A percentile compares a stretch with the other conserved stretches of the same genome.
Evolutionary conservation across 192 early-diverging fungal species (phyloP).

Genomic region (Neocallimastix lanati): DNA sequence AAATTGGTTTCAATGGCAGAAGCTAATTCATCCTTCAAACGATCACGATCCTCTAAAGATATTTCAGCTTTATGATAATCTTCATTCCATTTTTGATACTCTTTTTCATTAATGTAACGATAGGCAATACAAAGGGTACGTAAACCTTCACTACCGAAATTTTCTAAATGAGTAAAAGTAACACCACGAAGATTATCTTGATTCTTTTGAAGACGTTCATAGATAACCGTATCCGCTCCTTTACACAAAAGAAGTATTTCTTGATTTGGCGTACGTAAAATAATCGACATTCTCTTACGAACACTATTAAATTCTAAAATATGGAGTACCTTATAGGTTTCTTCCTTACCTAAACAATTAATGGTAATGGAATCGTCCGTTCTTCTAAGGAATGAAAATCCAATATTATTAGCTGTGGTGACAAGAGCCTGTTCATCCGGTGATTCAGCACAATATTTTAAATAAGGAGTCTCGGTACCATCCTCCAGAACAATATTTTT

Average conservation of each 20-base stretch:
- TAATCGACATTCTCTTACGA: slow-evolving; percentile 92
- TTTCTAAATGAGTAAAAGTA: slow-evolving; percentile 58
- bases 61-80: slow-evolving; percentile 53
- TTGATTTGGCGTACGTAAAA: slow-evolving; percentile 51
- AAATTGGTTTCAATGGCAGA: slow-evolving; percentile 65
- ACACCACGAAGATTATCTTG: slow-evolving; percentile 48
- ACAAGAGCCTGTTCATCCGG: slow-evolving; percentile 5
- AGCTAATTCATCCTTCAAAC: slow-evolving; percentile 53
- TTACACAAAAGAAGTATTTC: slow-evolving; percentile 69
- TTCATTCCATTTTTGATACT: slow-evolving; percentile 49
- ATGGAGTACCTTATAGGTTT: background rate
- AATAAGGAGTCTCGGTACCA: background rate
- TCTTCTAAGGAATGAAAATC: background rate
- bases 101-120: slow-evolving; percentile 47
- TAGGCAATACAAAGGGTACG: slow-evolving; percentile 79
- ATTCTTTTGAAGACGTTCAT: slow-evolving; percentile 51
- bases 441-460: slow-evolving; percentile 1
- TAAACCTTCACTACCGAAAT: slow-evolving; percentile 55
- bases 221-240: slow-evolving; percentile 85
- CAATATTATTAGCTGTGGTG: background rate
- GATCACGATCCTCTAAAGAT: slow-evolving; percentile 61
- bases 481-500: background rate
- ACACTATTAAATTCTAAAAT: slow-evolving; percentile 76
- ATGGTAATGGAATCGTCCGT: background rate
- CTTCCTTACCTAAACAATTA: background rate